These are phyloP conservation scores for Chaetomiaceae sp. DNA, from an alignment of 2,329 filamentous ascomycete genomes.

Conservation along the genomic window DNA sequence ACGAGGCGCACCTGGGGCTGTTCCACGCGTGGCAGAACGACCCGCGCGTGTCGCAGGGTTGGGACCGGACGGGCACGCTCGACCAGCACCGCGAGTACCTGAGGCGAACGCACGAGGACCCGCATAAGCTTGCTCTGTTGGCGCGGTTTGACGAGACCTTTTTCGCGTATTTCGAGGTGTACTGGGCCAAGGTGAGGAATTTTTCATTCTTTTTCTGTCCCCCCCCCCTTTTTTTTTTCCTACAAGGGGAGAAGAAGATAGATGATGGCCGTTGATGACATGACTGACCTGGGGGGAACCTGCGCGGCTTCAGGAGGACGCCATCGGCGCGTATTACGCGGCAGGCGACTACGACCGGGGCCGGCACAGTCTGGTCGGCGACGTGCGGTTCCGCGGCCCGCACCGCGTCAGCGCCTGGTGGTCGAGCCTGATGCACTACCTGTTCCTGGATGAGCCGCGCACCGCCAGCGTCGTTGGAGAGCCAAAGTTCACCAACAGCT, in stretches of 20 bases:
- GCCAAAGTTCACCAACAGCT: conserved; percentile 66
- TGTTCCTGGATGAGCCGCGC: conserved; percentile 58
- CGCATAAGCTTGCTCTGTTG: conserved; percentile 66
- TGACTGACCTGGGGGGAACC: too few relatives aligned
- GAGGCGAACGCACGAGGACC: conserved; percentile 62
- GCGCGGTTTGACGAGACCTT: conserved; percentile 65
- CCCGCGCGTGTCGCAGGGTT: conserved; percentile 72
- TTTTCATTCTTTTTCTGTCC: neutral
- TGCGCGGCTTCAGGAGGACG: conserved; percentile 47
- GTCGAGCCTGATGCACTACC: conserved; percentile 58
- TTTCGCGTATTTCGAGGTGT: conserved; percentile 78
- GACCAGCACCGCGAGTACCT: conserved; percentile 72
- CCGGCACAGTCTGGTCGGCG: conserved; percentile 55
- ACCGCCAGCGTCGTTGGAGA: conserved; percentile 60
- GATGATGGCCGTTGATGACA: too few relatives aligned
- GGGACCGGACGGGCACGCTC: conserved; percentile 73
- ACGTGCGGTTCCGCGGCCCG: conserved; percentile 55
- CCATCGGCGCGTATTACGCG: conserved; percentile 52
- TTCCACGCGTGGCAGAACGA: conserved; percentile 84
- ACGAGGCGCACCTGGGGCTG: conserved; percentile 60
- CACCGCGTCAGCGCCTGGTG: conserved; percentile 60
- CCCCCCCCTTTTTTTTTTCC: neutral
- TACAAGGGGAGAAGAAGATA: too few relatives aligned
- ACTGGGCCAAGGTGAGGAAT: conserved; percentile 60
- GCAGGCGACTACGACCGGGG: conserved; percentile 55